Percentiles rank a stretch among this genome's conserved stretches.
Conservation (phyloP, 2,329 filamentous ascomycete genomes). For the Orbilia javanica region DNA sequence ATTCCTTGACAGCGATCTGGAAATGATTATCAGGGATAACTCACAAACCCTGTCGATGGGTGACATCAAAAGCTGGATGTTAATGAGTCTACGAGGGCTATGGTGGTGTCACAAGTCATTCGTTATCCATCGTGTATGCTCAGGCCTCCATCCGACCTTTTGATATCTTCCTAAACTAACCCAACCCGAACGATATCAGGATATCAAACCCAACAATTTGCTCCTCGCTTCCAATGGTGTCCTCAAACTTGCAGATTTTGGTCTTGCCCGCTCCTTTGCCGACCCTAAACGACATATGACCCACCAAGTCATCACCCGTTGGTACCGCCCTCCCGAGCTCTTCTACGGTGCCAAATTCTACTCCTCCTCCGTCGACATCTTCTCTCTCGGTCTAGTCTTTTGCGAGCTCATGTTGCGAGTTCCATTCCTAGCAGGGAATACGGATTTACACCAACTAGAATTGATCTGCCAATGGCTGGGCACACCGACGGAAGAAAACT, state of each 20-base stretch:
- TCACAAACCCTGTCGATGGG: slow-evolving; percentile 84
- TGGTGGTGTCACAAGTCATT: slow-evolving; percentile 98
- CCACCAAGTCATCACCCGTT: slow-evolving; percentile 92
- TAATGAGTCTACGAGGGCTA: slow-evolving; percentile 90
- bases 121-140: slow-evolving; percentile 79
- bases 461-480: slow-evolving; percentile 88
- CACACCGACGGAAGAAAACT: slow-evolving; percentile 91
- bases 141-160: not conserved
- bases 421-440: slow-evolving; percentile 85
- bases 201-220: slow-evolving; percentile 99
- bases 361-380: slow-evolving; percentile 89
- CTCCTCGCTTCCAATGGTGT: slow-evolving; percentile 92
- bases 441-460: slow-evolving; percentile 86
- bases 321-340: slow-evolving; percentile 95
- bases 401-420: slow-evolving; percentile 87
- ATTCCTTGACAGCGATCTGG: slow-evolving; percentile 91
- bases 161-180: not conserved
- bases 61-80: slow-evolving; percentile 98
- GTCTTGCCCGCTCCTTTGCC: slow-evolving; percentile 87
- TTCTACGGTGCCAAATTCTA: slow-evolving; percentile 92
- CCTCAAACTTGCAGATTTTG: slow-evolving; percentile 97
- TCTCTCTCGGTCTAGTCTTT: slow-evolving; percentile 93
- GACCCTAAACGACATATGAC: slow-evolving; percentile 93
- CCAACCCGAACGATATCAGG: slow-evolving; percentile 65
- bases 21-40: slow-evolving; percentile 91